phyloP scores from a whole-genome alignment of 257 asterid species.

The Phtheirospermum japonicum region DNA sequence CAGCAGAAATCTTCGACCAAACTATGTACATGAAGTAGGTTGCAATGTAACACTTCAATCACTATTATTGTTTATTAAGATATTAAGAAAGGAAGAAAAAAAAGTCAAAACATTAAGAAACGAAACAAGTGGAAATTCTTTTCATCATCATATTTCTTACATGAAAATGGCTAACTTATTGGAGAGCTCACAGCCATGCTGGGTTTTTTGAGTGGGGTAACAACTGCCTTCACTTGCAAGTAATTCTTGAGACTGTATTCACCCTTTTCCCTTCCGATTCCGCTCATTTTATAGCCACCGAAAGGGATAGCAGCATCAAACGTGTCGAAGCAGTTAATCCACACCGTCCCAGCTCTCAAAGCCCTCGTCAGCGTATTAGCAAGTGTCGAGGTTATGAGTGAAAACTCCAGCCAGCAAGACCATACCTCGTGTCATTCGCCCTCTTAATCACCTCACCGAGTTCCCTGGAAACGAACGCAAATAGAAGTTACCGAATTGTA shows the following conservation, averaged over 20 bases:
- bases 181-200: constrained; percentile 70
- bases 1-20: constrained; percentile 7
- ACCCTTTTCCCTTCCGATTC: constrained; percentile 91
- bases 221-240: constrained; percentile 96
- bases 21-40: constrained; percentile 5
- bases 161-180: too few relatives aligned
- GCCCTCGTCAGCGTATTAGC: constrained; percentile 86
- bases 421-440: constrained; percentile 64
- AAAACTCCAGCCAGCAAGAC: constrained; percentile 96
- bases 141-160: neutral
- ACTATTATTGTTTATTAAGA: too few relatives aligned
- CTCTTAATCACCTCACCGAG: constrained; percentile 66
- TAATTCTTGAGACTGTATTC: constrained; percentile 85
- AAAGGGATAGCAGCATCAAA: constrained; percentile 94
- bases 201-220: constrained; percentile 72
- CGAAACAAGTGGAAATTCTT: too few relatives aligned
- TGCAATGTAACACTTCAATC: neutral
- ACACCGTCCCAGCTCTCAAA: constrained; percentile 75
- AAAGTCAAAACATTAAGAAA: too few relatives aligned
- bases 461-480: constrained; percentile 43
- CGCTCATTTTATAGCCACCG: constrained; percentile 97
- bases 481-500: neutral
- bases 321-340: constrained; percentile 73
- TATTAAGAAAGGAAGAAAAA: too few relatives aligned
- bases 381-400: constrained; percentile 73